Evolutionary conservation across 306 rosid genomes (phyloP).

Genomic region (Trifolium dubium): DNA sequence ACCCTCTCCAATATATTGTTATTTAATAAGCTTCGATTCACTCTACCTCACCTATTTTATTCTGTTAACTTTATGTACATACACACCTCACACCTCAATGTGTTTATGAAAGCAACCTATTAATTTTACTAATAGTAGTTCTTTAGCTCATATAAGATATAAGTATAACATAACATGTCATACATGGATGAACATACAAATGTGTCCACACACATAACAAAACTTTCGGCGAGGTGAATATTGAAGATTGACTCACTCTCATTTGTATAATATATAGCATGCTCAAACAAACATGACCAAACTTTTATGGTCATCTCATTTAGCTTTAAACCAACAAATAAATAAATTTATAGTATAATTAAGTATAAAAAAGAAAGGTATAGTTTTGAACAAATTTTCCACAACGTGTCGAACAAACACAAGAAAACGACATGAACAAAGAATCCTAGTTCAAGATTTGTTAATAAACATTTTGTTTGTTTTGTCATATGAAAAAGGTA

Average conservation of each 20-base stretch:
- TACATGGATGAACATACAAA: not conserved
- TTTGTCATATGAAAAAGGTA: conserved; percentile 20
- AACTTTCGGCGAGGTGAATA: conserved; percentile 26
- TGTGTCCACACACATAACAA: conserved; percentile 14
- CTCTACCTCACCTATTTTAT: too few species aligned
- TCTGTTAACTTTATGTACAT: too few species aligned
- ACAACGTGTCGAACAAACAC: conserved; percentile 33
- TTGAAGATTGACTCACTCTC: conserved; percentile 14
- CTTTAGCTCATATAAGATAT: too few species aligned
- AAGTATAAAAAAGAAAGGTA: not conserved
- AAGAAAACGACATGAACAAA: conserved; percentile 20
- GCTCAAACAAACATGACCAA: conserved; percentile 18
- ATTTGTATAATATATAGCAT: conserved; percentile 2
- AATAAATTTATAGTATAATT: not conserved
- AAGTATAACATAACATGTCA: too few species aligned
- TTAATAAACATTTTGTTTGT: conserved; percentile 22
- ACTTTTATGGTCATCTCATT: conserved; percentile 4
- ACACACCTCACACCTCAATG: too few species aligned
- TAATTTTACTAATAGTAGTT: too few species aligned
- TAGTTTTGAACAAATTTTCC: not conserved
- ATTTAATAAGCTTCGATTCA: too few species aligned
- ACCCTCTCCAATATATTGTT: too few species aligned
- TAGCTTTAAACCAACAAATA: conserved; percentile 3
- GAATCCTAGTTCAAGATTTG: not conserved
- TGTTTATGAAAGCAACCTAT: too few species aligned